A percentile compares a stretch with the other conserved stretches of the same genome.
These are phyloP conservation scores for Aspergillus pseudoglaucus DNA, from an alignment of 2,329 filamentous ascomycete genomes.

Conservation along the genomic window DNA sequence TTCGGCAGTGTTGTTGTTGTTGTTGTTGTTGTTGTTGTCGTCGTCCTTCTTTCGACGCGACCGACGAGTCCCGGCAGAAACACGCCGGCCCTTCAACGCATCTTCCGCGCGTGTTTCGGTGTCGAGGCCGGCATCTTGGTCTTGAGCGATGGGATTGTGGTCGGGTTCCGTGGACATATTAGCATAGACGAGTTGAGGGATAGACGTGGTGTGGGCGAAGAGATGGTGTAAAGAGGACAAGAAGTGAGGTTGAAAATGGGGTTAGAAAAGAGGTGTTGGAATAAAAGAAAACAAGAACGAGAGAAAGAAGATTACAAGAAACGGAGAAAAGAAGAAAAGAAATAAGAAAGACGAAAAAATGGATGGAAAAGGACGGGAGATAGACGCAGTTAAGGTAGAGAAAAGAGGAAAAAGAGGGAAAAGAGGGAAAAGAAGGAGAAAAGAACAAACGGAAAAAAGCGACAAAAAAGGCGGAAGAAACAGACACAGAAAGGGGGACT, in stretches of 20 bases:
- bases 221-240: too few species aligned
- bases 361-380: constrained; percentile 15
- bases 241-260: not conserved
- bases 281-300: not conserved
- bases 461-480: constrained; percentile 1
- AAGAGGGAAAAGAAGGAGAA: constrained; percentile 10
- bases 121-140: constrained; percentile 19
- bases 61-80: constrained; percentile 22
- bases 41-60: constrained; percentile 40
- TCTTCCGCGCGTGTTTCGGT: constrained; percentile 2
- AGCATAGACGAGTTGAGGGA: constrained; percentile 10
- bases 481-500: not conserved
- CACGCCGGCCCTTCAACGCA: constrained; percentile 16
- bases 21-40: constrained; percentile 27
- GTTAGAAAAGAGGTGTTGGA: not conserved
- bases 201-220: not conserved
- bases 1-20: constrained; percentile 21
- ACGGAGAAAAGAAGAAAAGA: constrained; percentile 2
- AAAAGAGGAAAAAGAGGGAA: constrained; percentile 10
- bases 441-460: constrained; percentile 6
- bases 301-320: constrained; percentile 1
- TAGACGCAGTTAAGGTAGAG: constrained; percentile 14
- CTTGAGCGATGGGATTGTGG: constrained; percentile 10
- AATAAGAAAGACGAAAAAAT: constrained; percentile 21
- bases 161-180: constrained; percentile 26